Evolutionary conservation across 495 filamentous ascomycete genomes (phyloP).

Genomic region (Aspergillus taichungensis): DNA sequence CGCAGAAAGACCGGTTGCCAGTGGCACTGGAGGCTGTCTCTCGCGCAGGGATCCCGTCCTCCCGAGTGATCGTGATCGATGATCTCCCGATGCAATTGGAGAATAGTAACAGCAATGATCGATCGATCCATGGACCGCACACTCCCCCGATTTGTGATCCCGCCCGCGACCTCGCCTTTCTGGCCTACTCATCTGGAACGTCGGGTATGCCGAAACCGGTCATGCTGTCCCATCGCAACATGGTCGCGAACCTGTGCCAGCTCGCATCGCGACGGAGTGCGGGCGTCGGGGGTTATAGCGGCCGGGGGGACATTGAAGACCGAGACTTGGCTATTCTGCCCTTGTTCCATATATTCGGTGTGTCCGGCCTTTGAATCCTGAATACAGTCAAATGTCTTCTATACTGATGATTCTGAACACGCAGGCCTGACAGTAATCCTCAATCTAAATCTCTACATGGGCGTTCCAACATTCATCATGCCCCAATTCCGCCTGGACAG

Average conservation of each 20-base stretch:
- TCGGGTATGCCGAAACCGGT: conserved; percentile 84
- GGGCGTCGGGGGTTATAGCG: conserved; percentile 47
- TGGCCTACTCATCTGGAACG: conserved; percentile 76
- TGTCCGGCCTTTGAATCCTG: too few species aligned
- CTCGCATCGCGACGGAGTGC: too few species aligned
- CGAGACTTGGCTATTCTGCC: conserved; percentile 65
- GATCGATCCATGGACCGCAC: not conserved
- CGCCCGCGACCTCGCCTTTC: conserved; percentile 39
- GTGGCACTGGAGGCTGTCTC: conserved; percentile 52
- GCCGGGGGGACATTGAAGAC: conserved; percentile 51
- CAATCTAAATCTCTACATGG: conserved; percentile 48
- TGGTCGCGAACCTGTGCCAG: conserved; percentile 56
- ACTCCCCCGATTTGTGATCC: conserved; percentile 22
- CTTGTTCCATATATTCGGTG: conserved; percentile 84
- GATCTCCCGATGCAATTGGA: too few species aligned
- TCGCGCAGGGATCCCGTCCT: conserved; percentile 49
- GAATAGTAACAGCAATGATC: too few species aligned
- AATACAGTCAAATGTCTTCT: not conserved
- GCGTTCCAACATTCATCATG: conserved; percentile 34
- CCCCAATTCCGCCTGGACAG: conserved; percentile 52
- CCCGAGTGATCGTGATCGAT: conserved; percentile 42
- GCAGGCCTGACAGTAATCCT: conserved; percentile 41
- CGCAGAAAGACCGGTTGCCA: conserved; percentile 52
- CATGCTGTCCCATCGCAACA: conserved; percentile 67
- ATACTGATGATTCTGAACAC: not conserved